phyloP scores from a whole-genome alignment of 768 basidiomycete species.

The Leccinum disarticulatum region DNA sequence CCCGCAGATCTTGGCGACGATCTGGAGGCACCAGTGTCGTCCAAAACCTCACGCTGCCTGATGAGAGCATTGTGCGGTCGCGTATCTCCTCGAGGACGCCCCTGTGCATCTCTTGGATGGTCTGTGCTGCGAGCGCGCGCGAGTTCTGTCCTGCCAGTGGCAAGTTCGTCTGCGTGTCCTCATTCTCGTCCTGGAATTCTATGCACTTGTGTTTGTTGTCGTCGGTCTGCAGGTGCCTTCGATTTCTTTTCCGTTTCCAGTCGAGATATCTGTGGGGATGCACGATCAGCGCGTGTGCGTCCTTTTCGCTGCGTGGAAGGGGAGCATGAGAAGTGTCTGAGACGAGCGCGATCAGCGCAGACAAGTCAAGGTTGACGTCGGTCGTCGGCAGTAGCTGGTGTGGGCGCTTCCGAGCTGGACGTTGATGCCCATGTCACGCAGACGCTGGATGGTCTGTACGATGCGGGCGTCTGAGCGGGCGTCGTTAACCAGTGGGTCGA shows the following conservation, averaged over 20 bases:
- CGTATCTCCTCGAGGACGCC: slow-evolving; percentile 64
- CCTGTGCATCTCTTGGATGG: slow-evolving; percentile 70
- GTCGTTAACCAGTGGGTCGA: slow-evolving; percentile 43
- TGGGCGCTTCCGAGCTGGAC: slow-evolving; percentile 61
- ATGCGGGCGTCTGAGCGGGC: slow-evolving; percentile 54
- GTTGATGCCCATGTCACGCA: slow-evolving; percentile 63
- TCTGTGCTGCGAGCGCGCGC: slow-evolving; percentile 68
- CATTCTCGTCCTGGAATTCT: neutral
- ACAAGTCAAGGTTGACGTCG: slow-evolving; percentile 79
- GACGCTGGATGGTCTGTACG: slow-evolving; percentile 50
- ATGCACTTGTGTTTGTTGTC: neutral
- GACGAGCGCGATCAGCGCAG: slow-evolving; percentile 78
- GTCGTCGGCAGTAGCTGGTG: slow-evolving; percentile 48
- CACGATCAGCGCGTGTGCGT: slow-evolving; percentile 63
- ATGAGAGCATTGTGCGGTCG: neutral
- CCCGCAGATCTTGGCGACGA: neutral
- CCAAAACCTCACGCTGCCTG: slow-evolving; percentile 64
- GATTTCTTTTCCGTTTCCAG: slow-evolving; percentile 51
- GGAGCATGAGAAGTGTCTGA: slow-evolving; percentile 78
- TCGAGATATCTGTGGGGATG: slow-evolving; percentile 56
- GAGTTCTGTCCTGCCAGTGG: slow-evolving; percentile 61
- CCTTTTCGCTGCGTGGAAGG: slow-evolving; percentile 55
- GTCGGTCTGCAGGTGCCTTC: slow-evolving; percentile 8
- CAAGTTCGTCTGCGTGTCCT: slow-evolving; percentile 24
- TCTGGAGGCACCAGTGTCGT: slow-evolving; percentile 45